A percentile compares a stretch with the other conserved stretches of the same genome.
These are phyloP conservation scores for Leccinum broughii DNA, from an alignment of 768 basidiomycete species.

Conservation along the genomic window DNA sequence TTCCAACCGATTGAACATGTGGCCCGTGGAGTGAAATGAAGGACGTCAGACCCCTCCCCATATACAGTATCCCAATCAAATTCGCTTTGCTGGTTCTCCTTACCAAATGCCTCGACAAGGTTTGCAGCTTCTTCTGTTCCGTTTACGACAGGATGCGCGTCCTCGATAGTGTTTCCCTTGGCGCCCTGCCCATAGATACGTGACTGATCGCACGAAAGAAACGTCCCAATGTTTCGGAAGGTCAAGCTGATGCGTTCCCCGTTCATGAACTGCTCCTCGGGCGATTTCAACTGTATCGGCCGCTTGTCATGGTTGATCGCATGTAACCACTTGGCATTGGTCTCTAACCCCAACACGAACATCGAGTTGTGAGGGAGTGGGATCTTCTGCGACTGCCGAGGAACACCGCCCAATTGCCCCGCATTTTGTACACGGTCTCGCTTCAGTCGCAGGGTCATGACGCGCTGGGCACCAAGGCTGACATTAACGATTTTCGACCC, in stretches of 20 bases:
- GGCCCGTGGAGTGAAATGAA: constrained; percentile 47
- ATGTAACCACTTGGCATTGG: constrained; percentile 76
- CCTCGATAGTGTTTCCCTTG: constrained; percentile 55
- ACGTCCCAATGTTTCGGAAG: constrained; percentile 78
- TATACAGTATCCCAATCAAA: constrained; percentile 73
- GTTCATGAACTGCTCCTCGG: constrained; percentile 51
- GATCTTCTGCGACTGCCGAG: constrained; percentile 56
- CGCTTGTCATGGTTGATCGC: constrained; percentile 78
- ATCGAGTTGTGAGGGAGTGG: constrained; percentile 80
- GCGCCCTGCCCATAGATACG: constrained; percentile 77
- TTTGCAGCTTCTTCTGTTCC: constrained; percentile 48
- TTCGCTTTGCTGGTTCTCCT: constrained; percentile 66
- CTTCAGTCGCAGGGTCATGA: constrained; percentile 74
- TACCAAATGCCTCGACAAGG: constrained; percentile 66
- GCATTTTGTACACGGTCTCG: constrained; percentile 40
- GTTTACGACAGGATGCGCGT: constrained; percentile 54
- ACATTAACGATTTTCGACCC: constrained; percentile 80
- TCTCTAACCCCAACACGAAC: constrained; percentile 75
- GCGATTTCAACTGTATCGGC: constrained; percentile 49
- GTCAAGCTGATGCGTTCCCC: constrained; percentile 79
- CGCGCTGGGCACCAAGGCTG: constrained; percentile 73
- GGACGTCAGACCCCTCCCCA: constrained; percentile 67
- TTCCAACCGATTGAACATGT: constrained; percentile 16
- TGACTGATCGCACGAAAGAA: constrained; percentile 50
- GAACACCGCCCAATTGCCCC: constrained; percentile 19